Evolutionary conservation across 768 basidiomycete species (phyloP), one percentile per base, ranked within the genome.

Genomic region (Suillus hirtellus): DNA sequence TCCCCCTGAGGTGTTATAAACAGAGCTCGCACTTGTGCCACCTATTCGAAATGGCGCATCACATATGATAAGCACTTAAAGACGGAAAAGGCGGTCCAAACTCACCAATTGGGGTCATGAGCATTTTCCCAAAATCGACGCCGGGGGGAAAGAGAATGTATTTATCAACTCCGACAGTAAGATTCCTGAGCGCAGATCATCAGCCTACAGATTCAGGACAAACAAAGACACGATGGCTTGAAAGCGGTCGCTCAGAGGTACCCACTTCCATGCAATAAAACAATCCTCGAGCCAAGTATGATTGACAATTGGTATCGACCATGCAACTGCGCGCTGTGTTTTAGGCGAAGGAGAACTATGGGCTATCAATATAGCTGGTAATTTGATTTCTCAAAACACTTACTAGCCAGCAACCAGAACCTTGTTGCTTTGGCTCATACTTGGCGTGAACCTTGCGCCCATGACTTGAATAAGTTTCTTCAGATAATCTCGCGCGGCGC

Each of bases 221-320:
- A 40, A 21, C 8, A 38, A n/a, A 54, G 17, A 24, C 9, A 10
- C 12, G 19, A 46, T 17, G n/a, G 35, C 19, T 31, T 34, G 38
- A 43, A 10, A 10, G 21, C 34, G 17, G 37, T 56, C 37, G 21
- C 10, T 21, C 14, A 56, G 5, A 14, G 12, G 52, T 34, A 56
- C 64, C 50, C 47, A 72, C 54, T 83, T 82, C 95, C 95, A 97
- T 59, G 86, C 81, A 24, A 86, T 76, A 70, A 95, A 91, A 71
- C 93, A 96, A 65, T 95, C 93, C 70, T 97, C 95, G 3, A 97
- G 80, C 93, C 94, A 97, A 0, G 83, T 82, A 68, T 98, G 95
- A 68, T 95, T 96, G 12, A 96, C 89, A 63, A 95, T 80, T 0
- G 93, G 89, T 65, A 96, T 90, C 0, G 84, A 85, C 95, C 95